A percentile compares a stretch with the other conserved stretches of the same genome.
Conservation (phyloP, 345 rosid species). For the Eucalyptus dawsonii region DNA sequence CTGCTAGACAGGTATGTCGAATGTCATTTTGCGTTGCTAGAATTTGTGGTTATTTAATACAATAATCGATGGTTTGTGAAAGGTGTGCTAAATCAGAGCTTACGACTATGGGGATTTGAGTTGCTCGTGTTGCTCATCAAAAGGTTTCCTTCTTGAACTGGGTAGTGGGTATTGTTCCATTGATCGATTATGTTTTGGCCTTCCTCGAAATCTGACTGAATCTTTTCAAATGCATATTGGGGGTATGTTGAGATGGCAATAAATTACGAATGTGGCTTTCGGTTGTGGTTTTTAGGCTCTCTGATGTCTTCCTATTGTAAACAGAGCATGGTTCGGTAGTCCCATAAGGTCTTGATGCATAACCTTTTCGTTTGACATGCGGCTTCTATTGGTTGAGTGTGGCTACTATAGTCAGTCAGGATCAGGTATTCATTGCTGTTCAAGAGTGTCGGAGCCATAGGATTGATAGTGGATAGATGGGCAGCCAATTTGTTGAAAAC, state of each 20-base stretch:
- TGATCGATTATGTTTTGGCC: neutral
- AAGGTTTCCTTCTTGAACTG: neutral
- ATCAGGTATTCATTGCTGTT: neutral
- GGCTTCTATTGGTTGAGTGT: neutral
- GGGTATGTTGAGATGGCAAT: neutral
- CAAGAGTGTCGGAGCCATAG: neutral
- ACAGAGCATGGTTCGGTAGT: neutral
- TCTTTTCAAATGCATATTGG: neutral
- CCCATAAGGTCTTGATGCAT: neutral
- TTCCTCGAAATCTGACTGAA: neutral
- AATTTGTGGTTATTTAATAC: neutral
- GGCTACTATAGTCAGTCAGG: neutral
- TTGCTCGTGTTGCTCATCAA: neutral
- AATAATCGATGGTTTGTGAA: neutral
- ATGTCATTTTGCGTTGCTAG: neutral
- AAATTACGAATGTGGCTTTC: neutral
- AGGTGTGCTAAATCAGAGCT: neutral
- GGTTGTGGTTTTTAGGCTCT: neutral
- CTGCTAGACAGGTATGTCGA: slow-evolving; percentile 38
- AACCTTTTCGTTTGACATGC: neutral
- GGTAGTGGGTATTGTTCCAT: neutral
- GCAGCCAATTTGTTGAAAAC: neutral
- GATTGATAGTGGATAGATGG: neutral
- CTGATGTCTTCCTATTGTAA: neutral
- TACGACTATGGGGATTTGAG: neutral